Evolutionary conservation across 2,329 filamentous ascomycete species (phyloP), one percentile per base, ranked within the genome.

Genomic region (Trichophyton verrucosum): DNA sequence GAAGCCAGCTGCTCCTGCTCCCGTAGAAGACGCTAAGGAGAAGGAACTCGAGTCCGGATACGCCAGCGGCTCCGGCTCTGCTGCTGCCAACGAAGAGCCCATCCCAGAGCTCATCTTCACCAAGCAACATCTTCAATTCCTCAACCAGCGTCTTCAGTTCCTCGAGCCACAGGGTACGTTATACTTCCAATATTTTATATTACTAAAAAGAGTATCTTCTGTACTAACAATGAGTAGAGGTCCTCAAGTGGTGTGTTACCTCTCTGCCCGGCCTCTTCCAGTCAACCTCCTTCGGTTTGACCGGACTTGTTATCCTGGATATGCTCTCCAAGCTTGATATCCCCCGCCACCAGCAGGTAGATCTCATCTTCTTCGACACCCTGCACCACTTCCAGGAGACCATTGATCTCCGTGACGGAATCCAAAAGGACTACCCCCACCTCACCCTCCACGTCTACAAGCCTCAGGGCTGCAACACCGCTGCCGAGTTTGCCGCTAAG

Each of bases 261-360:
- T 87, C 92, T 68, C 87, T 99, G 69, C 94, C 94, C 69, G 87
- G 87, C 72, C 84, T 97, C 51, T 96, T 84, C 77, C 89, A 94
- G 75, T 89, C 88, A 49, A 92, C 89, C 11, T 88, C 89, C 61
- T 92, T 92, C 71, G 88, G 88, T 59, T 76, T 92, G 64, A 89
- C 88, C 1, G 89, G 89, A 49, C 84, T 94, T 38, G 89, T 86
- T 65, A 91, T 88, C 62, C 80, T 94, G 71, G 89, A 95, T 75
- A 91, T 80, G 76, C 71, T 80, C 17, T 79, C 78, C 40, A 79
- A 79, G 66, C 69, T 80, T 64, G 71, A 78, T 53, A 71, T 79
- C 22, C 77, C 76, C 49, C 73, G 75, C 13, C 77, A 77, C 36
- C 76, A 78, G 65, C 74, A 77, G 69, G 77, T 80, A 46, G 77